These are phyloP conservation scores for Xylaria curta DNA, from an alignment of 495 filamentous ascomycete species.

Conservation along the genomic window DNA sequence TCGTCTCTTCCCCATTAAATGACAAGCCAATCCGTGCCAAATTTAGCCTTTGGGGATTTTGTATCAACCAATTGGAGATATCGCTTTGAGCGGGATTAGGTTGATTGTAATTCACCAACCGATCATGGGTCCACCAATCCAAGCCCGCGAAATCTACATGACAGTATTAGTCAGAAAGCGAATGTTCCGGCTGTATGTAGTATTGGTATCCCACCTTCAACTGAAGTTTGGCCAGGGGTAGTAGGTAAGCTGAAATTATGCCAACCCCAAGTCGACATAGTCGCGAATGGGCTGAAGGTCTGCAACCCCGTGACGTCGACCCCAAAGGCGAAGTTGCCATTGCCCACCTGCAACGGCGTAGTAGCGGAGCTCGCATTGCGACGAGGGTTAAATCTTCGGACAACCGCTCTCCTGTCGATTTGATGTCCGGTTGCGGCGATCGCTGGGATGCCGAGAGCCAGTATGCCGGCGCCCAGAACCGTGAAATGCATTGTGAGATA, in stretches of 20 bases:
- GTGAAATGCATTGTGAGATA: constrained; percentile 10
- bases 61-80: constrained; percentile 60
- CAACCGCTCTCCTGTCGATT: constrained; percentile 44
- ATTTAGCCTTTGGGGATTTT: constrained; percentile 61
- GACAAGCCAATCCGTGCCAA: constrained; percentile 54
- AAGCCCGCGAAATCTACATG: constrained; percentile 50
- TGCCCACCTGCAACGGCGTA: constrained; percentile 61
- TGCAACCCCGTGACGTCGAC: constrained; percentile 61
- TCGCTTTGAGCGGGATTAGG: constrained; percentile 57
- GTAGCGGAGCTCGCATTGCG: constrained; percentile 53
- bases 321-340: constrained; percentile 64
- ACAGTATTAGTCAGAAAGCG: neutral
- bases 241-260: constrained; percentile 63
- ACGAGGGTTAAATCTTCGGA: constrained; percentile 51
- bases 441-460: neutral
- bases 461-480: constrained; percentile 22
- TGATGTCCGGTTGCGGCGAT: neutral
- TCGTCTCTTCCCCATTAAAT: constrained; percentile 49
- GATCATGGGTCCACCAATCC: constrained; percentile 62
- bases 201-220: constrained; percentile 39
- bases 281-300: constrained; percentile 66
- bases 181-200: neutral
- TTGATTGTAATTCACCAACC: constrained; percentile 58
- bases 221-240: constrained; percentile 45
- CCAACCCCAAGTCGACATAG: constrained; percentile 63